These are phyloP conservation scores for Wickerhamiella vanderwaltii DNA, from an alignment of 805 yeast genomes.

Conservation along the genomic window DNA sequence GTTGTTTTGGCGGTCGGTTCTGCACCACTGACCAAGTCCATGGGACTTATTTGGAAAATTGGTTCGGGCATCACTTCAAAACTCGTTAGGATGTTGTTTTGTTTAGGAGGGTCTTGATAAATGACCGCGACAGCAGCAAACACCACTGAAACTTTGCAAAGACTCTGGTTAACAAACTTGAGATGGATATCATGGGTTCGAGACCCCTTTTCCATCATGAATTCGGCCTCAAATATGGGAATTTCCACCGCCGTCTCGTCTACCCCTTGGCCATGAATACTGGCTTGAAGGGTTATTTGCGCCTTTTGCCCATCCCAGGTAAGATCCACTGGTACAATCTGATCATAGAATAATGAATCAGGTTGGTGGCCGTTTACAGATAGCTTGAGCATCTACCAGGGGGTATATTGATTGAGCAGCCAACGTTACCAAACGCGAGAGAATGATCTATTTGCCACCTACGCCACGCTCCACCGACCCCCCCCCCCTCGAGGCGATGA, in stretches of 20 bases:
- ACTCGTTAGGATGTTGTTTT: too few relatives aligned
- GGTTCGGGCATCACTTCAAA: too few relatives aligned
- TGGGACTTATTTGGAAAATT: too few relatives aligned
- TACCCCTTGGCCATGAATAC: background rate
- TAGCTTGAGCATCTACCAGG: slow-evolving; percentile 1
- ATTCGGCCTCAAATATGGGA: slow-evolving; percentile 1
- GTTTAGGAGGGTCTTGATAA: background rate
- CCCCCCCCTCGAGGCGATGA: too few relatives aligned
- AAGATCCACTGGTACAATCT: background rate
- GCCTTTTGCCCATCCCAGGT: background rate
- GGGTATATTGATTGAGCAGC: too few relatives aligned
- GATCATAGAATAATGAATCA: background rate
- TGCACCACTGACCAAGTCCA: too few relatives aligned
- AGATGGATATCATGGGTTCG: background rate
- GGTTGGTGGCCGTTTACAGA: background rate
- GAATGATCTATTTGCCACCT: too few relatives aligned
- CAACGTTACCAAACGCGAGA: too few relatives aligned
- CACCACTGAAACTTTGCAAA: background rate
- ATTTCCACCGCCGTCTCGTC: background rate
- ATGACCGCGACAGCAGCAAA: slow-evolving; percentile 5
- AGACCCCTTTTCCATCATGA: background rate
- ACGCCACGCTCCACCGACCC: too few relatives aligned
- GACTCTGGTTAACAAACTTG: background rate
- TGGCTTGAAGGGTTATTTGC: background rate
- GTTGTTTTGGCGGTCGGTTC: too few relatives aligned